Evolutionary conservation across 768 basidiomycete genomes (phyloP).

Genomic region (Boletus bicolor): DNA sequence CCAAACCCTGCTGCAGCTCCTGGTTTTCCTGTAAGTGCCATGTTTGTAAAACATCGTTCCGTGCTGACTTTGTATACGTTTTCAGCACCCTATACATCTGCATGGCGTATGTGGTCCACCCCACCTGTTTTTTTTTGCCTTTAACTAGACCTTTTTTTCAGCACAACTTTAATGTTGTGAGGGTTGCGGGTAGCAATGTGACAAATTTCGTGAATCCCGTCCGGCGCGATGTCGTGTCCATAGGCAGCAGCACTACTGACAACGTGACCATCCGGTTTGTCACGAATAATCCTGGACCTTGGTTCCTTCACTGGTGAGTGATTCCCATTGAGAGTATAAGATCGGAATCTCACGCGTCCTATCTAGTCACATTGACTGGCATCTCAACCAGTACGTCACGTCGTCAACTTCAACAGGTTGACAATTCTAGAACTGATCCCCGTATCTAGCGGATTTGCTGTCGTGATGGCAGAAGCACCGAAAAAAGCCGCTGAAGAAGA

Average conservation of each 20-base stretch:
- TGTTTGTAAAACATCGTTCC: not conserved
- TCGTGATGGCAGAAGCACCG: slow-evolving; percentile 28
- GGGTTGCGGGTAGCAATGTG: slow-evolving; percentile 25
- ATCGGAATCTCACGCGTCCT: not conserved
- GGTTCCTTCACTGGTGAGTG: slow-evolving; percentile 46
- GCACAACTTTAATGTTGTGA: slow-evolving; percentile 39
- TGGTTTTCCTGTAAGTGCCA: slow-evolving; percentile 31
- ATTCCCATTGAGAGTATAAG: not conserved
- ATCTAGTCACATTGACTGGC: slow-evolving; percentile 32
- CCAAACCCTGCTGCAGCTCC: slow-evolving; percentile 30
- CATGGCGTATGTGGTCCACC: slow-evolving; percentile 35
- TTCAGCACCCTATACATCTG: slow-evolving; percentile 39
- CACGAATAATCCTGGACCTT: slow-evolving; percentile 66
- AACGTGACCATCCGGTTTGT: slow-evolving; percentile 56
- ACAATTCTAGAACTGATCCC: not conserved
- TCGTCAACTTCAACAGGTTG: not conserved
- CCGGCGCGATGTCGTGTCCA: slow-evolving; percentile 33
- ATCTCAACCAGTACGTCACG: slow-evolving; percentile 23
- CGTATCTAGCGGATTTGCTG: slow-evolving; percentile 25
- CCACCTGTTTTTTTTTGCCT: not conserved
- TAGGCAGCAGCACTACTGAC: slow-evolving; percentile 30
- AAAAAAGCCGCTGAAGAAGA: slow-evolving; percentile 5
- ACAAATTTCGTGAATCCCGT: slow-evolving; percentile 39
- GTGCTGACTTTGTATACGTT: not conserved
- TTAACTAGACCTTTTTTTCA: slow-evolving; percentile 2